Evolutionary conservation across 768 basidiomycete species (phyloP).

Genomic region (Russula lepida): DNA sequence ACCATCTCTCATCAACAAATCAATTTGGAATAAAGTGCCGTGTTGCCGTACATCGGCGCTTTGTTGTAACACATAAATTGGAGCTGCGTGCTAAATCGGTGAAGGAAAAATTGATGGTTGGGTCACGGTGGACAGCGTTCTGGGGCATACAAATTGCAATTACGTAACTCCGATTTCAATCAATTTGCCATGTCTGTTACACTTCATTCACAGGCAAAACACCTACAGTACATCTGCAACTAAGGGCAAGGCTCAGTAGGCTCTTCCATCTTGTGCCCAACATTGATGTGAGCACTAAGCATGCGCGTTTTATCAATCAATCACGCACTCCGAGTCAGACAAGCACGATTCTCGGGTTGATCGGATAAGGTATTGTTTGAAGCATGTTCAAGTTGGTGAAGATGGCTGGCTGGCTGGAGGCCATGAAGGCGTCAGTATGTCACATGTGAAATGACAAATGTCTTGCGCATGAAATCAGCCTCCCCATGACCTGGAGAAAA

Average conservation of each 20-base stretch:
- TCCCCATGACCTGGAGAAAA: background rate
- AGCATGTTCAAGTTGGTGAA: conserved; percentile 68
- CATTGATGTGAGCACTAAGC: too few species aligned
- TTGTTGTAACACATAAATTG: too few species aligned
- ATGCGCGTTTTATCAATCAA: conserved; percentile 29
- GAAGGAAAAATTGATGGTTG: too few species aligned
- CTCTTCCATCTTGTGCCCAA: background rate
- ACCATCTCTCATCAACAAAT: too few species aligned
- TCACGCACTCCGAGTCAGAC: conserved; percentile 92
- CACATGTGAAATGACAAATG: conserved; percentile 82
- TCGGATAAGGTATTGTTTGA: conserved; percentile 68
- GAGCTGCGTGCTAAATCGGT: too few species aligned
- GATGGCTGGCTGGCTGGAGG: conserved; percentile 42
- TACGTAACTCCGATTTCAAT: too few species aligned
- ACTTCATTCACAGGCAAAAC: too few species aligned
- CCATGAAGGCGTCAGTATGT: conserved; percentile 76
- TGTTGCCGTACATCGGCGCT: too few species aligned
- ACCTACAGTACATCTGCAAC: background rate
- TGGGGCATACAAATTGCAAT: too few species aligned
- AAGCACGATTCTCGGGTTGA: conserved; percentile 82
- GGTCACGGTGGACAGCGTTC: too few species aligned
- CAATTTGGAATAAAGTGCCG: too few species aligned
- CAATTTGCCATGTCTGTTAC: too few species aligned
- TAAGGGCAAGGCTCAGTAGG: background rate
- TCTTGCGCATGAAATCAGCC: conserved; percentile 39